Base-by-base conservation (phyloP, 768 basidiomycete species). In the Pisolithus microcarpus region DNA sequence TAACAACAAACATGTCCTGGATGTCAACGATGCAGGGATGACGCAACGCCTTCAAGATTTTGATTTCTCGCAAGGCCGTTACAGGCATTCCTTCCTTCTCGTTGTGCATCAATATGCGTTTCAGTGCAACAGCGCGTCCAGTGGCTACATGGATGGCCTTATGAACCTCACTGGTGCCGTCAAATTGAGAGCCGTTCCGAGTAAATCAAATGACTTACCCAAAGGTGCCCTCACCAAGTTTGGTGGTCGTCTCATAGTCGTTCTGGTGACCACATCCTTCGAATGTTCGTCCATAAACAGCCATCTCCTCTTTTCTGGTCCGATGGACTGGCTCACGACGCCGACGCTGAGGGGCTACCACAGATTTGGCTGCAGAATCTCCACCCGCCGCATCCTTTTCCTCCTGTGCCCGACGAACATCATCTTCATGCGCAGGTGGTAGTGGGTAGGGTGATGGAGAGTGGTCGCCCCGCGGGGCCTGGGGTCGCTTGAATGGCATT, bases 61-160 rank as follows among this genome's bases (percentile, higher is more conserved):
- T 94, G 70, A 98, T 97, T 70, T 99, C 96, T 10, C 96, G 84
- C 8, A 97, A 74, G 9, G 96, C 94, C 7, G 96, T 97, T 19
- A 97, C 90, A 1, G 95, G 92, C 77, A 98, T 91, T 49, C 95
- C 95, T 67, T 96, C 95, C 59, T 90, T 88, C 68, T 94, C 91
- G 62, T 94, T 92, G 65, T 96, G 94, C 82, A 96, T 91, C 50
- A 97, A 74, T 57, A 98, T 94, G 47, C 93, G 84, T 68, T 98
- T 98, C 45, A 98, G 71, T 7, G 95, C 95, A 10, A 97, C 92
- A 1, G 75, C 66, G 10, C 68, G 73, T 1, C 80, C 78, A 1
- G 81, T 82, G 3, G 70, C 59, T 13, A 75, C 77, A 54, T 87
- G 84, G 15, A 84, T 73, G 6, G 90, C 93, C 59, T 92, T 92